Base-by-base conservation (phyloP, 2,329 filamentous ascomycete species). In the Fusarium sp. region DNA sequence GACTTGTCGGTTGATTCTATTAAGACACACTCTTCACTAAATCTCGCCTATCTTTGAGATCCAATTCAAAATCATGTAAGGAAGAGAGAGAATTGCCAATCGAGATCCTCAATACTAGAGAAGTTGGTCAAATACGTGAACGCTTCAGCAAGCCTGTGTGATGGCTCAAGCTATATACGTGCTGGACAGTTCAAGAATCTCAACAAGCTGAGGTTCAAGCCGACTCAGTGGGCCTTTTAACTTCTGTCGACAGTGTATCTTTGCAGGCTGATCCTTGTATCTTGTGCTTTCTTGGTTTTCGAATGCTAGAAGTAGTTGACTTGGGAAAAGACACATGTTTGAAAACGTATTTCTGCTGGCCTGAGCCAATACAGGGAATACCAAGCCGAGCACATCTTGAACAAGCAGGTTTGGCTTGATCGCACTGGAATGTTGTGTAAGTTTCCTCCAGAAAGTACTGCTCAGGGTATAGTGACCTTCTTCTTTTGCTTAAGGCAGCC, bases 401-500 rank as follows among this genome's bases (percentile, higher is more conserved):
- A 56, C 83, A 85, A 2, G 76, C 50, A 1, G 82, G 81, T 49
- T 75, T 76, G 32, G 70, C 74, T 64, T 82, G 78, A 57, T 85
- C 82, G 57, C 83, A 85, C 83, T 85, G 17, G 0, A 4, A 15
- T 4, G 12, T 14, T 15, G 3, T n/a, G 3, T 24, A 10, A 23
- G 36, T 56, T 7, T 30, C 7, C 28, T 10, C 2, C 3, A 49
- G 11, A 26, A 2, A 11, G 4, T n/a, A 20, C 26, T 12, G 3
- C 26, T 19, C 21, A 6, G 7, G 12, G 7, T 17, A 14, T 21
- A 40, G 65, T 14, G 71, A 83, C 83, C 79, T 85, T 85, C 74
- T 86, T 85, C 79, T 85, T 85, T 64, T 83, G 81, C 60, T 78
- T 81, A 32, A 82, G 79, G 68, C 83, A 86, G 15, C 76, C 80